Conservation (phyloP, 306 rosid species). For the Coriaria nepalensis region DNA sequence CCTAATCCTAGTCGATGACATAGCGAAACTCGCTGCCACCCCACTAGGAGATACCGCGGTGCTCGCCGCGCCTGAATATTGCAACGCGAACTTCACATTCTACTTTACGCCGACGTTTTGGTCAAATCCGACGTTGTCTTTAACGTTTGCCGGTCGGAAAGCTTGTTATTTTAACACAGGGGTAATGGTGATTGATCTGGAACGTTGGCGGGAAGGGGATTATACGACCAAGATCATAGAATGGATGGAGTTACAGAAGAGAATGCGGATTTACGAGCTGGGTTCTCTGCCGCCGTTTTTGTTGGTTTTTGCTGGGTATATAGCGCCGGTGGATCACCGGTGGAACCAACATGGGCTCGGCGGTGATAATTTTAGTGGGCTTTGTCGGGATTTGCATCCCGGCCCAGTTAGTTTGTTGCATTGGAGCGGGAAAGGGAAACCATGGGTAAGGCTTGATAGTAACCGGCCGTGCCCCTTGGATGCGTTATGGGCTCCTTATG, state of each 20-base stretch:
- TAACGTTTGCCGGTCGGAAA: slow-evolving; percentile 48
- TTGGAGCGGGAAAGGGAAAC: slow-evolving; percentile 99
- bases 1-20: slow-evolving; percentile 78
- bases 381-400: slow-evolving; percentile 66
- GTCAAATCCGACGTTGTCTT: slow-evolving; percentile 67
- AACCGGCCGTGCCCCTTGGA: slow-evolving; percentile 81
- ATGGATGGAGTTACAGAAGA: slow-evolving; percentile 97
- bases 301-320: slow-evolving; percentile 69
- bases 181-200: slow-evolving; percentile 84
- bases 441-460: slow-evolving; percentile 82
- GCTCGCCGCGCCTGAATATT: slow-evolving; percentile 94
- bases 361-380: slow-evolving; percentile 78
- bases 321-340: slow-evolving; percentile 67
- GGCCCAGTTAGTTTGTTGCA: slow-evolving; percentile 88
- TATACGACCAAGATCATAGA: slow-evolving; percentile 68
- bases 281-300: slow-evolving; percentile 87
- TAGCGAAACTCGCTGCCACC: slow-evolving; percentile 58
- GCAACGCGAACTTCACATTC: slow-evolving; percentile 73
- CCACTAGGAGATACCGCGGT: slow-evolving; percentile 28
- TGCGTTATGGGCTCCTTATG: slow-evolving; percentile 90
- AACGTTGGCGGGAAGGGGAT: slow-evolving; percentile 65
- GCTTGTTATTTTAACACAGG: slow-evolving; percentile 97
- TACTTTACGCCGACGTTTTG: slow-evolving; percentile 82
- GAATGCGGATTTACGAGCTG: slow-evolving; percentile 88
- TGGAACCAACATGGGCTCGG: slow-evolving; percentile 99